Evolutionary conservation across 1,139 yeast genomes (phyloP), one percentile per base, ranked within the genome.

Genomic region (Geotrichum candidum): DNA sequence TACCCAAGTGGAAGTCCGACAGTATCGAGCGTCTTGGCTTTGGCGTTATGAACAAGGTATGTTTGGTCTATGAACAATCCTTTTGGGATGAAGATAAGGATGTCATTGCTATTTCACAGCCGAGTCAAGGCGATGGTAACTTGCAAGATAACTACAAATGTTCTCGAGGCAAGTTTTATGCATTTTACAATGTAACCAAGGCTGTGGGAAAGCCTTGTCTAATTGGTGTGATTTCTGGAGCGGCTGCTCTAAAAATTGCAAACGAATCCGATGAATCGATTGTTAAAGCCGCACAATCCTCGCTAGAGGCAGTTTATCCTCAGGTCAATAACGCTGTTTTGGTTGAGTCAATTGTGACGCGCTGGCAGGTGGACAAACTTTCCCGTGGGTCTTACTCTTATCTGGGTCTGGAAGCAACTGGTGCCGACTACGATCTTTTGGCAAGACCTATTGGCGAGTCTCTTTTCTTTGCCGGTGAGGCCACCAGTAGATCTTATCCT

Each of bases 401-500:
- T 63, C 77, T 78, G 25, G 81, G 80, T 1, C 69, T 70, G 10
- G 78, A 76, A 27, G 80, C 79, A 13, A 74, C 79, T 2, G 78
- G 77, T 7, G 78, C 74, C 0, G 81, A 78, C 61, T 78, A 76
- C 61, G 80, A 78, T 53, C 63, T 73, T 18, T 67, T 78, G 59
- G 80, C 80, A 1, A 68, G 77, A 29, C 79, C 79, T 1, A 72
- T 77, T 25, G 73, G 70, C 46, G 70, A 74, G 45, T 68, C 73
- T 11, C 64, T 78, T 57, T 77, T 74, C 63, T 78, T 78, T 64
- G 81, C 81, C 0, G 81, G 81, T 46, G 81, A 78, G 60, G 81
- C 80, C 0, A 78, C 81, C 0, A 76, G 77, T 53, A 69, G 80
- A 9, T 67, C 73, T 13, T 73, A 75, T 59, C 81, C 81, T 0